Percentiles rank a stretch among this genome's conserved stretches.
Evolutionary conservation across 2,329 filamentous ascomycete genomes (phyloP).

Genomic region (Pseudopithomyces chartarum): DNA sequence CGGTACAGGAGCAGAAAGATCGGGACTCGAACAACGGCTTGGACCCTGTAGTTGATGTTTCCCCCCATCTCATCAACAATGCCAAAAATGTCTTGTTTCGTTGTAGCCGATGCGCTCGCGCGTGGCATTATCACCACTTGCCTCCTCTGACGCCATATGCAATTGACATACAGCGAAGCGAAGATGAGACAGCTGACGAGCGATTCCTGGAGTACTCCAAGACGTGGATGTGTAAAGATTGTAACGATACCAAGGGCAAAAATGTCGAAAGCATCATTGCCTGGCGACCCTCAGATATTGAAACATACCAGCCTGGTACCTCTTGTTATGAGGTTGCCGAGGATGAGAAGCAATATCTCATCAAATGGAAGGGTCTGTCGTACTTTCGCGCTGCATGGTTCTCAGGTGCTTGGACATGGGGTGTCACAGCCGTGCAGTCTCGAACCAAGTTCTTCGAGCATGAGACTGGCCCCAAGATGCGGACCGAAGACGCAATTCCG

Average conservation of each 20-base stretch:
- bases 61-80: slow-evolving; percentile 72
- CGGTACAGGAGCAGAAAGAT: slow-evolving; percentile 81
- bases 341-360: slow-evolving; percentile 85
- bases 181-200: slow-evolving; percentile 60
- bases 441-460: slow-evolving; percentile 77
- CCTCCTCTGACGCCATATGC: slow-evolving; percentile 56
- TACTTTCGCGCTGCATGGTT: slow-evolving; percentile 87
- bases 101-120: slow-evolving; percentile 75
- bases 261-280: slow-evolving; percentile 83
- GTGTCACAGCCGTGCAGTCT: slow-evolving; percentile 66
- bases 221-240: slow-evolving; percentile 82
- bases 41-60: slow-evolving; percentile 74
- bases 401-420: slow-evolving; percentile 87
- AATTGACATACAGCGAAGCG: slow-evolving; percentile 51
- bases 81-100: slow-evolving; percentile 78
- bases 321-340: slow-evolving; percentile 65
- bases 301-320: slow-evolving; percentile 59
- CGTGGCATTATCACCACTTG: slow-evolving; percentile 84
- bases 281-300: slow-evolving; percentile 75
- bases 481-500: slow-evolving; percentile 77
- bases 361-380: slow-evolving; percentile 84
- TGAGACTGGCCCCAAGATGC: slow-evolving; percentile 70
- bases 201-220: slow-evolving; percentile 74
- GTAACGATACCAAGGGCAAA: slow-evolving; percentile 60
- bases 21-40: slow-evolving; percentile 77